Base-by-base conservation (phyloP, 2,329 filamentous ascomycete genomes). In the Tolypocladium amazonense region DNA sequence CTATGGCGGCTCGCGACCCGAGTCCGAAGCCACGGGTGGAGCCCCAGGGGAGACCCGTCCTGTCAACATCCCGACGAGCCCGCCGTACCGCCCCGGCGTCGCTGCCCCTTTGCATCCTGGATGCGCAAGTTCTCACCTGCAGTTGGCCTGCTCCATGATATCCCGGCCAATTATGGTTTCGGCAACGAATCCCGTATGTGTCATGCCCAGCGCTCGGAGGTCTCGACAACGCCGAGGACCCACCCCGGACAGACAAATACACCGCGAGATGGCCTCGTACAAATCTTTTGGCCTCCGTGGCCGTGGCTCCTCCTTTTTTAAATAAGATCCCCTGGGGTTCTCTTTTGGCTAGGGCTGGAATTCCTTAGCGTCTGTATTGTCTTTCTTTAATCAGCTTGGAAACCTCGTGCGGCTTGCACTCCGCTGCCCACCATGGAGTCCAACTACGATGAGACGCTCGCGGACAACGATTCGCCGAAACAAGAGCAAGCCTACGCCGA, bases 361-460 rank as follows among this genome's bases (percentile, higher is more conserved):
- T 7, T 33, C 3, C 25, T 20, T 7, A n/a, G 30, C 47, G 2
- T 50, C 25, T 27, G 1, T 8, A 33, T 20, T 11, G 14, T 18
- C 47, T 20, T 30, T 9, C 25, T 8, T 27, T 18, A 25, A 56
- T 25, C 11, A 1, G 14, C 2, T 12, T 7, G 6, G 0, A 33
- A 25, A 20, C 23, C 25, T 30, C 7, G 45, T 50, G 45, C 14
- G 25, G 45, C 45, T 30, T 30, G 15, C 45, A 50, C 45, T 27
- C 45, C 27, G n/a, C 47, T 9, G 33, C 27, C 43, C 62, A 64
- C 54, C 47, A 72, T 72, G 70, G 65, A 66, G 56, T 70, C 69
- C 11, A 67, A 69, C 41, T 62, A 62, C 38, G 63, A 62, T 43
- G 65, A 64, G 55, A 66, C 67, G 0, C 64, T 65, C 56, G 68